These are phyloP conservation scores for Claviceps cyperi DNA, from an alignment of 2,329 filamentous ascomycete genomes.

Conservation along the genomic window DNA sequence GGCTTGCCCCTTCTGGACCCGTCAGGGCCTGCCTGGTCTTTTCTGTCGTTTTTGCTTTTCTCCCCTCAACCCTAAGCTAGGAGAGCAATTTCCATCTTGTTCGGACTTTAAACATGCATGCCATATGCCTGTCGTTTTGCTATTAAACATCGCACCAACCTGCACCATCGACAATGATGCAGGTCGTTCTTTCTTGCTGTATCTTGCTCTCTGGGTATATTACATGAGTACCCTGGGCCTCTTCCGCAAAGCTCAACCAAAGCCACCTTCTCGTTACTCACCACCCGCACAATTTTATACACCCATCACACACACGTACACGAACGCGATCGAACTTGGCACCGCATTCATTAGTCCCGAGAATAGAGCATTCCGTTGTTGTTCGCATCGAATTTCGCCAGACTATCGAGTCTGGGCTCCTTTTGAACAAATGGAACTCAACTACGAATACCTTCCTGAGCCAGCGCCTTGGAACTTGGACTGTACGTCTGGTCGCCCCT, in stretches of 20 bases:
- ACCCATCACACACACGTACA: no score
- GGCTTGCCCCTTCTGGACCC: background rate
- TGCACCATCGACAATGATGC: background rate
- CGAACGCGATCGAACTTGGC: no score
- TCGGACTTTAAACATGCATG: background rate
- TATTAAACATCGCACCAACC: background rate
- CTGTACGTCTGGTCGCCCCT: background rate
- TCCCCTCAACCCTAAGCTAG: background rate
- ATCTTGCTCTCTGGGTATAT: background rate
- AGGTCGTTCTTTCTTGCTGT: background rate
- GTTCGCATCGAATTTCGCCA: background rate
- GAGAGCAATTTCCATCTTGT: background rate
- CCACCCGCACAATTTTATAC: no score
- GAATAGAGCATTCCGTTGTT: background rate
- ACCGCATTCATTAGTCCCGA: no score
- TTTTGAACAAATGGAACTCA: background rate
- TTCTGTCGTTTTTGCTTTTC: no score
- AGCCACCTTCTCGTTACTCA: no score
- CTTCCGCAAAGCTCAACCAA: no score
- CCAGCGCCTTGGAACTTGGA: background rate
- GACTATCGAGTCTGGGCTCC: background rate
- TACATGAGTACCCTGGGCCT: background rate
- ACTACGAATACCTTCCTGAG: background rate
- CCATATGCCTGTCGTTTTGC: background rate
- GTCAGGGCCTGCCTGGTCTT: background rate